Base-by-base conservation (phyloP, 805 yeast genomes). In the Starmera dryadoides region DNA sequence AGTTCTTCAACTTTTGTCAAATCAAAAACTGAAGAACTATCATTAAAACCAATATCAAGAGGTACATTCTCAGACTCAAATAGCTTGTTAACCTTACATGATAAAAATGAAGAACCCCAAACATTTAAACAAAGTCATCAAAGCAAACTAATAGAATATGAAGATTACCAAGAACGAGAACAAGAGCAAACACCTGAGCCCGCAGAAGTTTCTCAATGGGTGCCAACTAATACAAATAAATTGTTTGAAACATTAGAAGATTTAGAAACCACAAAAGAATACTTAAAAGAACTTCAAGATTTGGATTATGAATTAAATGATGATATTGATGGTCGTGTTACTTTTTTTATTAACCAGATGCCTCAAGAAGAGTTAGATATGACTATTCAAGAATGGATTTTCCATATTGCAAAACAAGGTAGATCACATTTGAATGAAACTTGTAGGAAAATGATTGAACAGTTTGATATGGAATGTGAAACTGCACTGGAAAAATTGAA, bases 341-440 rank as follows among this genome's bases (percentile, higher is more conserved):
- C 85, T 0, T 66, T 66, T 36, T 83, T 83, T 49, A 75, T 82
- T 6, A 68, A 78, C 1, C 77, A 76, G 33, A 77, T 84, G 76
- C 89, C 91, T 0, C 77, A 72, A 23, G 73, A 73, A 20, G 88
- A 84, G 51, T 64, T 84, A 47, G 66, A 73, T 11, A 77, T 81
- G 81, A 75, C 83, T 0, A 72, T 86, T n/a, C 67, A 69, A 36
- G 75, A 82, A 42, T 87, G 95, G 95, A 59, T 84, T 17, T 52
- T 53, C 23, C 64, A 69, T 46, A 71, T 73, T 48, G 83, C 86
- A 0, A 58, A 60, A 11, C 74, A 72, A 45, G 79, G 83, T 18
- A 69, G 69, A 32, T 57, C 57, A 21, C 63, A 75, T 35, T 63
- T 81, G 6, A 55, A 64, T 26, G 64, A 64, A 22, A 69, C 71